Conservation (phyloP, 176 grass and related monocot species). For the Saccharum officinarum region DNA sequence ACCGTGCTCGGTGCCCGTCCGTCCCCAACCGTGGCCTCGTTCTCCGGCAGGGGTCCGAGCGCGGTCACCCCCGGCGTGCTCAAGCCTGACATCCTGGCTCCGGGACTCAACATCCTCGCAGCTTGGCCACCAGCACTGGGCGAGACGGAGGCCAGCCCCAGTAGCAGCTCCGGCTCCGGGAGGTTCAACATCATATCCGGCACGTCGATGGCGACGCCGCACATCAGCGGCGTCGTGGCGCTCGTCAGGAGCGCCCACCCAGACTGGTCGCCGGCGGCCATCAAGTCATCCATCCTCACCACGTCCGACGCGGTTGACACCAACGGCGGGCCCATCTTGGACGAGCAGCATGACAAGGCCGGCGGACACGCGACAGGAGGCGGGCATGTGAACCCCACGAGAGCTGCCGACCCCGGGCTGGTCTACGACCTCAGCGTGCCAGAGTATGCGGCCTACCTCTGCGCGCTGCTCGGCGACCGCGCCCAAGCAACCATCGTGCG, state of each 20-base stretch:
- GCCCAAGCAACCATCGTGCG: background rate
- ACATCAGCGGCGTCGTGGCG: constrained; percentile 44
- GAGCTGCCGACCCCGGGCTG: constrained; percentile 37
- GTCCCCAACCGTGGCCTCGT: constrained; percentile 7
- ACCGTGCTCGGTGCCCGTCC: constrained; percentile 30
- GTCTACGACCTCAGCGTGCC: constrained; percentile 38
- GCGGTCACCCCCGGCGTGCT: constrained; percentile 2
- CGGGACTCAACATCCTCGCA: constrained; percentile 57
- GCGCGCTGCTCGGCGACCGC: background rate
- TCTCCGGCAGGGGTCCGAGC: constrained; percentile 54
- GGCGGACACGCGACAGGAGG: constrained; percentile 13
- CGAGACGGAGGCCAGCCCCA: no score
- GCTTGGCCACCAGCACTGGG: constrained; percentile 1
- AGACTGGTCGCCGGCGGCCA: constrained; percentile 24
- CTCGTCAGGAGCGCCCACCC: constrained; percentile 50
- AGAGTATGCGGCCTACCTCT: constrained; percentile 43
- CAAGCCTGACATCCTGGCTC: constrained; percentile 59
- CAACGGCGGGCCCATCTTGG: constrained; percentile 13
- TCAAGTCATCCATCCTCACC: constrained; percentile 60
- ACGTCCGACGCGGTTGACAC: constrained; percentile 11
- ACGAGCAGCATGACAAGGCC: constrained; percentile 12
- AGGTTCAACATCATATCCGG: constrained; percentile 41
- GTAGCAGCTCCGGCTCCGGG: no score
- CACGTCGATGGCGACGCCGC: constrained; percentile 62
- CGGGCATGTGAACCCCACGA: constrained; percentile 45